Base-by-base conservation (phyloP, 306 rosid species). In the Rosa chinensis region DNA sequence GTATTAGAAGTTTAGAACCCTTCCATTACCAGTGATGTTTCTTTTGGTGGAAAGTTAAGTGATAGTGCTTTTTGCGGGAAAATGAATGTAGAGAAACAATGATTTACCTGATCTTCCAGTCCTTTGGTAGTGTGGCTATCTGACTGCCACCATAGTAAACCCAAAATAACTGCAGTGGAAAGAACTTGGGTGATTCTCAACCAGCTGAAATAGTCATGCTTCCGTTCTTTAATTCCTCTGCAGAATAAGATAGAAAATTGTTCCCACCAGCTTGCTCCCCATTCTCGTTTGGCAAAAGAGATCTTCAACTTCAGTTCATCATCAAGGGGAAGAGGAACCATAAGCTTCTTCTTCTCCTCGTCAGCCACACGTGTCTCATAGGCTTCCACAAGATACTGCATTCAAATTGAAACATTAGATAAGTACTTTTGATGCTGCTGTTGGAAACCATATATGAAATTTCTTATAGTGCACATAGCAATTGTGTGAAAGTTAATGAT, bases 91-190 rank as follows among this genome's bases (percentile, higher is more conserved):
- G 59, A 55, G 45, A 59, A 59, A 63, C 58, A 77, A 76, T 49
- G 74, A 49, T 61, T 78, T 84, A 91, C 99, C 97, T 96, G 99
- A 87, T 96, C 99, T 79, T 90, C 93, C 45, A 89, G 90, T 80
- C 87, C 94, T 82, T 84, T 86, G 45, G 86, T 90, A 76, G 64
- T 88, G 4, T 70, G 76, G 69, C 85, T 64, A 85, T 91, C 99
- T 14, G 97, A 96, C 76, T 82, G 97, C 98, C 97, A 96, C 99
- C 99, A 96, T 2, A 96, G 97, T 76, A 96, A 88, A 52, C 99
- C 99, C 85, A 96, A 84, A 82, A 96, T 93, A 74, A 91, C n/a
- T 72, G 99, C 97, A 11, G 99, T 96, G 71, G 97, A 88, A 39
- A 96, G 86, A 77, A 96, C 99, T 88, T 96, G 99, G 45, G 98